Evolutionary conservation across 2,329 filamentous ascomycete genomes (phyloP).

Genomic region (Apiospora arundinis): DNA sequence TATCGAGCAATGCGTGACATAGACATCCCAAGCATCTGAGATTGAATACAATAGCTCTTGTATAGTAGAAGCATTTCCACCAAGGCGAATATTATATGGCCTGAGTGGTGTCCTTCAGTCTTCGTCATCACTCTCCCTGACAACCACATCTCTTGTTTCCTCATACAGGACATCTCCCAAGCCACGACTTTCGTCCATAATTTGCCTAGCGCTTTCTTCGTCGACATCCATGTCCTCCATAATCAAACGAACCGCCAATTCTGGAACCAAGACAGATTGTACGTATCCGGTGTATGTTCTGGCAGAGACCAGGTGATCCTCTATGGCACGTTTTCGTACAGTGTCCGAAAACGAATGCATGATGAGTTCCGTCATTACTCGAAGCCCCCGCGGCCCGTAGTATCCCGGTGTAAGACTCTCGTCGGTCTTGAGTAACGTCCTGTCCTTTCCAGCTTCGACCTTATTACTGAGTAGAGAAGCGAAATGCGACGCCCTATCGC

Average conservation of each 20-base stretch:
- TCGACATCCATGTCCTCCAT: constrained; percentile 60
- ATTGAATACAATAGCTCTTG: neutral
- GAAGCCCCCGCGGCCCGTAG: constrained; percentile 78
- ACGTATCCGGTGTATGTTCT: constrained; percentile 73
- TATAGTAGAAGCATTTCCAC: neutral
- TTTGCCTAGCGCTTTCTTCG: constrained; percentile 52
- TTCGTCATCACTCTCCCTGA: constrained; percentile 34
- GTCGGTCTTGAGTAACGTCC: constrained; percentile 64
- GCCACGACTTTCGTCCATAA: constrained; percentile 70
- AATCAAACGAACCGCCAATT: constrained; percentile 63
- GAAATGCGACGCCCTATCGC: constrained; percentile 63
- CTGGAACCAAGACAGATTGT: constrained; percentile 78
- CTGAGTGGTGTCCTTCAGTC: constrained; percentile 22
- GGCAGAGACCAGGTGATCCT: constrained; percentile 70
- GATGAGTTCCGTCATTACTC: constrained; percentile 74
- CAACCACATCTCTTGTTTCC: constrained; percentile 63
- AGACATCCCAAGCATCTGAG: neutral
- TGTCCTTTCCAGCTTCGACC: constrained; percentile 63
- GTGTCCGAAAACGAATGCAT: constrained; percentile 64
- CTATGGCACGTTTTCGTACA: constrained; percentile 66
- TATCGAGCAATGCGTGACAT: neutral
- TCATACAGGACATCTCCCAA: constrained; percentile 74
- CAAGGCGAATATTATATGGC: neutral
- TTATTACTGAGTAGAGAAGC: constrained; percentile 60
- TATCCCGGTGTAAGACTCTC: constrained; percentile 75